phyloP scores from a whole-genome alignment of 768 basidiomycete genomes.

The Mycena albidolilacea region DNA sequence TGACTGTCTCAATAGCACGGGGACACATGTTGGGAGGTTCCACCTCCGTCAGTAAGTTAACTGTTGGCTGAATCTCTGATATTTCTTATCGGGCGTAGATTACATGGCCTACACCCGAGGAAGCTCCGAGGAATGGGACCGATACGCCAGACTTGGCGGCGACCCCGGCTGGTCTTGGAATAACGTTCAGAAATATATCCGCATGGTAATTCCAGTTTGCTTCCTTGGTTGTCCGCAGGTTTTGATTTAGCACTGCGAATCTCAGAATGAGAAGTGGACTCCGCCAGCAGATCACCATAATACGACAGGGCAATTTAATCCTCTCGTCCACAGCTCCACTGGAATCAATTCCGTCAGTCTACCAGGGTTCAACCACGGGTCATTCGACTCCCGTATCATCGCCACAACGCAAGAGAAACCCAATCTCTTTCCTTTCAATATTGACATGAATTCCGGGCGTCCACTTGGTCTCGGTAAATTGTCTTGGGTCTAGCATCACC shows the following conservation, averaged over 20 bases:
- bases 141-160: slow-evolving; percentile 61
- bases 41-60: slow-evolving; percentile 50
- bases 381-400: slow-evolving; percentile 47
- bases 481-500: not conserved
- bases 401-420: slow-evolving; percentile 45
- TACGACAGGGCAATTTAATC: slow-evolving; percentile 50
- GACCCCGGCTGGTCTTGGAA: slow-evolving; percentile 61
- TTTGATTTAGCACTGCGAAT: not conserved
- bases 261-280: slow-evolving; percentile 50
- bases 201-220: no score
- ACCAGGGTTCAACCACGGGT: slow-evolving; percentile 41
- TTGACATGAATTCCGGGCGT: slow-evolving; percentile 54
- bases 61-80: not conserved
- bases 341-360: slow-evolving; percentile 50
- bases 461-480: slow-evolving; percentile 51
- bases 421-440: slow-evolving; percentile 53
- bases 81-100: slow-evolving; percentile 29
- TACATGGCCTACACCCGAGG: slow-evolving; percentile 50
- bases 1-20: slow-evolving; percentile 27
- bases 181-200: not conserved
- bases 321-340: slow-evolving; percentile 45
- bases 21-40: slow-evolving; percentile 52
- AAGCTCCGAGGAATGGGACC: slow-evolving; percentile 63
- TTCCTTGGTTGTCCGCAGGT: no score
- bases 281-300: slow-evolving; percentile 50